Conservation (phyloP, 1,284 basidiomycete genomes). For the Sanghuangporus weigelae region DNA sequence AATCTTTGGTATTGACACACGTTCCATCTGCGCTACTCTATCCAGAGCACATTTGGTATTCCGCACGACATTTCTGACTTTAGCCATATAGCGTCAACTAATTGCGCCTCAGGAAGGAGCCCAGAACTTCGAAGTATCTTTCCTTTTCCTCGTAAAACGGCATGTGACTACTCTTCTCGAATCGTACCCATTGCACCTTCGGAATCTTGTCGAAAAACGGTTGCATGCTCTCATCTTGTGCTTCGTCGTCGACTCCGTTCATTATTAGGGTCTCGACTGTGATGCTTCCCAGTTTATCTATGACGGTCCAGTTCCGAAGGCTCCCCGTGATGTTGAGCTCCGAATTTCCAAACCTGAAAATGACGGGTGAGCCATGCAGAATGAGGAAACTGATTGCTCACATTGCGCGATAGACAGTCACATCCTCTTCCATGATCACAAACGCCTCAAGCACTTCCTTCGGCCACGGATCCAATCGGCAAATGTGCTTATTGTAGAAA, state of each 20-base stretch:
- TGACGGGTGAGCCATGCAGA: too few species aligned
- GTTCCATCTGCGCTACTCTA: too few species aligned
- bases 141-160: constrained; percentile 29
- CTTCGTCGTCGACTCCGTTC: constrained; percentile 29
- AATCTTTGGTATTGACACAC: too few species aligned
- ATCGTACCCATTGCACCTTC: constrained; percentile 29
- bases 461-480: constrained; percentile 23
- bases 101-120: background rate
- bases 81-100: too few species aligned
- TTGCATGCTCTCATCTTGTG: constrained; percentile 25
- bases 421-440: constrained; percentile 22
- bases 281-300: constrained; percentile 30
- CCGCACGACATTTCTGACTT: too few species aligned
- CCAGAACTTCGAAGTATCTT: background rate
- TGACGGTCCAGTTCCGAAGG: constrained; percentile 29
- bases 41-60: too few species aligned
- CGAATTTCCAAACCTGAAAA: constrained; percentile 27
- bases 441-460: constrained; percentile 22
- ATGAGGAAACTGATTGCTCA: too few species aligned
- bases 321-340: constrained; percentile 28
- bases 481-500: constrained; percentile 22
- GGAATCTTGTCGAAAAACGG: constrained; percentile 30
- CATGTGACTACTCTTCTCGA: constrained; percentile 28
- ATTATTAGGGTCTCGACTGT: constrained; percentile 28
- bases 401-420: constrained; percentile 27